A percentile compares a stretch with the other conserved stretches of the same genome.
These are phyloP conservation scores for Pythium volutum DNA, from an alignment of 352 stramenopile genomes.

Conservation along the genomic window DNA sequence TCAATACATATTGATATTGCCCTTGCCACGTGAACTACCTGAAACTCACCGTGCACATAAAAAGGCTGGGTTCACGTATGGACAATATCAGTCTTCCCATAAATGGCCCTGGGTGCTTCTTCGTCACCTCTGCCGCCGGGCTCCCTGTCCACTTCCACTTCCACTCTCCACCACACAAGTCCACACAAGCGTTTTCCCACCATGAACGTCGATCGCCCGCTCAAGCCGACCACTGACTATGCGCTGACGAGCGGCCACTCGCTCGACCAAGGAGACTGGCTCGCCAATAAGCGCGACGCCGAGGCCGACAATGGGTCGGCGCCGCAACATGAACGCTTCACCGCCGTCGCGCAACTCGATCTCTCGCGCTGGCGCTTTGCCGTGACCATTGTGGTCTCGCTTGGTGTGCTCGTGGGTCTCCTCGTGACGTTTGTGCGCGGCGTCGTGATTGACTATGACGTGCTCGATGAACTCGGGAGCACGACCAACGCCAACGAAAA, in stretches of 20 bases:
- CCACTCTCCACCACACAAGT: neutral
- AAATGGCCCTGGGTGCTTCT: too few species aligned
- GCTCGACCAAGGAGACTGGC: conserved; percentile 4
- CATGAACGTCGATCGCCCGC: neutral
- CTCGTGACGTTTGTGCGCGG: conserved; percentile 33
- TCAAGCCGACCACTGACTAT: neutral
- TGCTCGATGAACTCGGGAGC: conserved; percentile 30
- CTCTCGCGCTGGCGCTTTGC: conserved; percentile 7
- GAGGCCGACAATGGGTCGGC: neutral
- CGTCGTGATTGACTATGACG: conserved; percentile 33
- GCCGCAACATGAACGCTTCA: neutral
- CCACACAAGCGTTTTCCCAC: too few species aligned
- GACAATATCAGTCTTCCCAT: too few species aligned
- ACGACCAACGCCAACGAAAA: conserved; percentile 30
- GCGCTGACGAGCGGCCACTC: neutral
- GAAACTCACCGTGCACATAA: too few species aligned
- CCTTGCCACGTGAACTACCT: too few species aligned
- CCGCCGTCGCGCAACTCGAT: neutral
- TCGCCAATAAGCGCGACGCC: neutral
- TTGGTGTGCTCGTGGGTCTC: conserved; percentile 11
- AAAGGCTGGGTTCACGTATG: too few species aligned
- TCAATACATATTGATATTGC: too few species aligned
- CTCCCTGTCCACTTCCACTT: neutral
- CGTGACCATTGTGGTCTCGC: neutral
- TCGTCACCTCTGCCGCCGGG: too few species aligned